Evolutionary conservation across 2,329 filamentous ascomycete species (phyloP).

Genomic region (Stagonosporopsis tanaceti): DNA sequence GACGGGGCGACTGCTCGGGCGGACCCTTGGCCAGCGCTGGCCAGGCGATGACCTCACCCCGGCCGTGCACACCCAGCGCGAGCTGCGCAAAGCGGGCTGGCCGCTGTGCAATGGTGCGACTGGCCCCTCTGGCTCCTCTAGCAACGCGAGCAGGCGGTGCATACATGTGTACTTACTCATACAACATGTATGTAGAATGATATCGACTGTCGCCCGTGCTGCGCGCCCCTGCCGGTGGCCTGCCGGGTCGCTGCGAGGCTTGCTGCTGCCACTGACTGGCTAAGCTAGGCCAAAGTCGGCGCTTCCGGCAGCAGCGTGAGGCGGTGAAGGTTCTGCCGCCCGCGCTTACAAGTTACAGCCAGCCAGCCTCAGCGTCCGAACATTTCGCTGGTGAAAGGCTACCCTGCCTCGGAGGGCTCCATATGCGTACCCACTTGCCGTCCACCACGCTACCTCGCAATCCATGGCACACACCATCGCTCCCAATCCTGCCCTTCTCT

Average conservation of each 20-base stretch:
- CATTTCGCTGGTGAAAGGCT: constrained; percentile 35
- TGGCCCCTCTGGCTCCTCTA: constrained; percentile 20
- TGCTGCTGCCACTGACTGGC: constrained; percentile 15
- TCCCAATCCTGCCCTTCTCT: constrained; percentile 29
- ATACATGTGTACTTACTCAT: neutral
- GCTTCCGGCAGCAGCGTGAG: constrained; percentile 18
- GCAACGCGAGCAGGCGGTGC: constrained; percentile 15
- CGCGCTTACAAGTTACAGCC: constrained; percentile 14
- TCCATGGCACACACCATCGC: constrained; percentile 43
- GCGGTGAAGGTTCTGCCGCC: constrained; percentile 10
- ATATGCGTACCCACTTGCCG: constrained; percentile 23
- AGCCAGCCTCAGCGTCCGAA: constrained; percentile 26
- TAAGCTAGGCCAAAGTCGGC: constrained; percentile 17
- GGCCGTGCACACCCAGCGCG: constrained; percentile 12
- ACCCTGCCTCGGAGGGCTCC: constrained; percentile 29
- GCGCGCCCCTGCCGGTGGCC: constrained; percentile 1
- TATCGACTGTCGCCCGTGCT: neutral
- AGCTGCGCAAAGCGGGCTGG: constrained; percentile 15
- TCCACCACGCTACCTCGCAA: constrained; percentile 18
- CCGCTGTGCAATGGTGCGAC: constrained; percentile 8
- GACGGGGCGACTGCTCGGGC: constrained; percentile 37
- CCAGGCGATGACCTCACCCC: constrained; percentile 42
- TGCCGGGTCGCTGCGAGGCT: neutral
- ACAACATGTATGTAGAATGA: too few species aligned
- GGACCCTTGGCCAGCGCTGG: constrained; percentile 23